Base-by-base conservation (phyloP, 805 yeast genomes). In the Isabelozyma rhagii region DNA sequence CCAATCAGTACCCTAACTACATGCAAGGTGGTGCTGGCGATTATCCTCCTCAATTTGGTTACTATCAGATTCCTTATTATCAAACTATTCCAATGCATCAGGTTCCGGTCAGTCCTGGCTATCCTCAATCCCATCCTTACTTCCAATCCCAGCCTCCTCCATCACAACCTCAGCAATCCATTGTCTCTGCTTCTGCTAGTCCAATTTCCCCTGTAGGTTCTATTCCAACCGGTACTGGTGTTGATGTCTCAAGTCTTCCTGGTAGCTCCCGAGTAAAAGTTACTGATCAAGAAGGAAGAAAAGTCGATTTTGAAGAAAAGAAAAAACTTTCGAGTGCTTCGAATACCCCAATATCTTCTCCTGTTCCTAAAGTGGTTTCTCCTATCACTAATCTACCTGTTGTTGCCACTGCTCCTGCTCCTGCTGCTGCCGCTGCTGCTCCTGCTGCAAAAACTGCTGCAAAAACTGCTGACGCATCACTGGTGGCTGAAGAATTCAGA, bases 201-300 rank as follows among this genome's bases (percentile, higher is more conserved):
- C 21, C 54, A 21, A 36, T 47, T 45, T 29, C 47, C 31, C n/a
- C 17, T 25, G 41, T 40, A 38, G 40, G 39, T 28, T 8, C 51
- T 29, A 39, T 39, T 43, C 54, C 60, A 27, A 50, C 55, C 40
- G 28, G 51, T 27, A 43, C 56, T 44, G 13, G 51, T 46, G 18
- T 36, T 45, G 50, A 58, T 18, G 55, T 58, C 9, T 31, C 36
- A 8, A 31, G 8, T 31, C 36, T 31, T 31, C 36, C 36, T 10
- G 55, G 59, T 3, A 71, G 25, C 2, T 21, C 25, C 4, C 25
- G 66, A 55, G 64, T 73, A 29, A 72, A 66, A 52, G 62, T 74
- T 48, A 72, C 77, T 38, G 74, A 72, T 47, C 71, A 68, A 57
- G 76, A 72, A 41, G 79, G 78, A 5, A 71, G 67, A 49, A 70